Percentiles rank a stretch among this genome's conserved stretches.
phyloP scores from a whole-genome alignment of 2,329 filamentous ascomycete species.

The Fusarium piperis region DNA sequence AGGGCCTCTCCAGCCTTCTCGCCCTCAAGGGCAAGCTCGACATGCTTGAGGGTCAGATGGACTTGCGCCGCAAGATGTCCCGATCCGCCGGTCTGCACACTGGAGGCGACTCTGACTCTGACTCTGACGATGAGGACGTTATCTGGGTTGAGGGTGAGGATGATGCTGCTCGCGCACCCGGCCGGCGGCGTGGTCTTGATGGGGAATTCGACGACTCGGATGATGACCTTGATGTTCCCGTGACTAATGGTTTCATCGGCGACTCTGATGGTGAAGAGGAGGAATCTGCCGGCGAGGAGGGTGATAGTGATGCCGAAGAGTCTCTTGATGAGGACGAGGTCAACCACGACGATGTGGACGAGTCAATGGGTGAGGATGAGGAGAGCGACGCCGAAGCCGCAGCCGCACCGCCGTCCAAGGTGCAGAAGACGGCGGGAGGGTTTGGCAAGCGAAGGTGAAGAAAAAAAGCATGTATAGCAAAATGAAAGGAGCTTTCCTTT shows the following conservation, averaged over 20 bases:
- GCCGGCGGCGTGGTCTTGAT: slow-evolving; percentile 48
- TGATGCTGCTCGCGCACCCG: slow-evolving; percentile 66
- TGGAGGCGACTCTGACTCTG: slow-evolving; percentile 60
- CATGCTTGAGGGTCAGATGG: slow-evolving; percentile 90
- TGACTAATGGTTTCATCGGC: slow-evolving; percentile 64
- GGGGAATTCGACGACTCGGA: slow-evolving; percentile 57
- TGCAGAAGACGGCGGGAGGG: slow-evolving; percentile 43
- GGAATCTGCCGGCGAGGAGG: slow-evolving; percentile 56
- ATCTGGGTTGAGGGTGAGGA: slow-evolving; percentile 91
- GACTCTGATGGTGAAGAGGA: slow-evolving; percentile 70
- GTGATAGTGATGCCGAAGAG: slow-evolving; percentile 55
- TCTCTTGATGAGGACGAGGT: slow-evolving; percentile 68
- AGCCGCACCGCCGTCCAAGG: slow-evolving; percentile 57
- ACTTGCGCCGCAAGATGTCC: slow-evolving; percentile 77
- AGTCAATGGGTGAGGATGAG: slow-evolving; percentile 65
- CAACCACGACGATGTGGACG: slow-evolving; percentile 65
- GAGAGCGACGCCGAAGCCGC: slow-evolving; percentile 59
- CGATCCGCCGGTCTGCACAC: slow-evolving; percentile 52
- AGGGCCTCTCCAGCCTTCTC: slow-evolving; percentile 82
- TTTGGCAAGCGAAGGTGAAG: slow-evolving; percentile 38
- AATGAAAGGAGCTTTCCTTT: slow-evolving; percentile 1
- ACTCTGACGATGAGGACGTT: slow-evolving; percentile 72
- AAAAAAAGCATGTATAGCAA: slow-evolving; percentile 20
- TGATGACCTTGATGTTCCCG: slow-evolving; percentile 67
- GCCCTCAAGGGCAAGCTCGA: slow-evolving; percentile 95